These are phyloP conservation scores for Termitomyces sp. DNA, from an alignment of 768 basidiomycete species.

Conservation along the genomic window DNA sequence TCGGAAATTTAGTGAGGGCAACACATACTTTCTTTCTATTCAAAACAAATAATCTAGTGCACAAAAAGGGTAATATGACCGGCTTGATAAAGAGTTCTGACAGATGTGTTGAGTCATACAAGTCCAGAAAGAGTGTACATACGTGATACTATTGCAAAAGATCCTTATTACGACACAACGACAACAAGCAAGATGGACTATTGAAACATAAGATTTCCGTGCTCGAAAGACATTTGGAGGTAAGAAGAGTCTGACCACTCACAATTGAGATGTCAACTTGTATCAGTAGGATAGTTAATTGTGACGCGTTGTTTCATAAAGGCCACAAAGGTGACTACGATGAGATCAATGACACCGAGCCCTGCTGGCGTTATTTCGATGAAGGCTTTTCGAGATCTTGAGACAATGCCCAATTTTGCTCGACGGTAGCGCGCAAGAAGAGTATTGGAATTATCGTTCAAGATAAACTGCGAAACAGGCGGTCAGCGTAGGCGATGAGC, in stretches of 20 bases:
- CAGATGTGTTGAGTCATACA: not conserved
- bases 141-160: not conserved
- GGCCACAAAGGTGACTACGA: conserved; percentile 26
- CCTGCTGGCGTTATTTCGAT: conserved; percentile 28
- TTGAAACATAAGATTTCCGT: not conserved
- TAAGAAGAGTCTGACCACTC: not conserved
- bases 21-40: too few relatives aligned
- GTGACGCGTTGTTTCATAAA: conserved; percentile 21
- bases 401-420: conserved; percentile 29
- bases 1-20: too few relatives aligned
- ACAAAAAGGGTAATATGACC: too few relatives aligned
- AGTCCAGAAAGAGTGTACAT: not conserved
- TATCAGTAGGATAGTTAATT: conserved; percentile 8
- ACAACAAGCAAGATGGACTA: not conserved
- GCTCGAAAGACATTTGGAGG: not conserved
- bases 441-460: conserved; percentile 24
- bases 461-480: conserved; percentile 22
- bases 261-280: not conserved
- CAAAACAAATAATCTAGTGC: too few relatives aligned
- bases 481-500: not conserved
- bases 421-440: conserved; percentile 27
- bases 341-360: conserved; percentile 22
- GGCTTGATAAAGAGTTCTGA: not conserved
- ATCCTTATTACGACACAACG: not conserved
- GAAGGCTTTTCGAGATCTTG: conserved; percentile 27